Evolutionary conservation across 2,329 filamentous ascomycete genomes (phyloP), one percentile per base, ranked within the genome.

Genomic region (Blastomyces gilchristii): DNA sequence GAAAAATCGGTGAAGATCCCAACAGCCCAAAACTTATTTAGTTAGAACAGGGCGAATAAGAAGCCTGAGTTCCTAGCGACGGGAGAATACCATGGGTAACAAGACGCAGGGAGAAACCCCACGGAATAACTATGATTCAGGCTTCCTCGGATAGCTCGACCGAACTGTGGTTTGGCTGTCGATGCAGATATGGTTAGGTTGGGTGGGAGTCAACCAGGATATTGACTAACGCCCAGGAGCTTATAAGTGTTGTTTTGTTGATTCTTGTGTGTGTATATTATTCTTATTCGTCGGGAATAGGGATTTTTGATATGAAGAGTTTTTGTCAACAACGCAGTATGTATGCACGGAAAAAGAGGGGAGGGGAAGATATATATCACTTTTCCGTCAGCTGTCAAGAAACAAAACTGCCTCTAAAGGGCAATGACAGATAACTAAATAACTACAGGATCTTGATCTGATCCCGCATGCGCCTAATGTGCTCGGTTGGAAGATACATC

Each of bases 71-170:
- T 58, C 41, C 56, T 45, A 28, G 37, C 22, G n/a, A 58, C 56
- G 37, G 56, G 56, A 58, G 56, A 58, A 58, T 45, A 58, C 56
- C 56, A 45, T 58, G 56, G 56, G 56, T 58, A 45, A n/a, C 22
- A 45, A 47, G 56, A 25, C 31, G 56, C 56, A 58, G 39, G 39
- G 56, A 45, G 39, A 16, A 22, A 22, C 14, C 2, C 16, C 53
- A 56, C 18, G 8, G 34, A 56, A 56, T 53, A 34, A 6, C 31
- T 34, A 34, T n/a, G 18, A 58, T 58, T 58, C 39, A 45, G 47
- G 56, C 56, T 47, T 58, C 56, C 9, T 58, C 56, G 56, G 56
- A 45, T 45, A 58, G 18, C n/a, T 43, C 22, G 56, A 18, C 39
- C 56, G 39, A 58, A 58, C 56, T 58, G 41, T 58, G 56, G 56